Base-by-base conservation (phyloP, 2,329 filamentous ascomycete species). In the Fonsecaea pedrosoi region DNA sequence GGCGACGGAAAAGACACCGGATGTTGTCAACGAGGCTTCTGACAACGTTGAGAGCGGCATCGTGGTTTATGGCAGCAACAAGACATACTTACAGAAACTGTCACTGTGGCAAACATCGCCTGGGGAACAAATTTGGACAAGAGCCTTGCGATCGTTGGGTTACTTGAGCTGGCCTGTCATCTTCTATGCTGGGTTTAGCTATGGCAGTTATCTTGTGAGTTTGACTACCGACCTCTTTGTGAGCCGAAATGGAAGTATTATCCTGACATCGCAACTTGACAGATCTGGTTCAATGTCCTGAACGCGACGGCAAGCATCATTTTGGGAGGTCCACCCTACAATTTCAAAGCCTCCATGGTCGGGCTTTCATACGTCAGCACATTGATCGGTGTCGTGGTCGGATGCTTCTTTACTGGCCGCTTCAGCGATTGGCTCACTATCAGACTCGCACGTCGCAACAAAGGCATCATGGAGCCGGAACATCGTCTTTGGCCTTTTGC, bases 221-320 rank as follows among this genome's bases (percentile, higher is more conserved):
- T 12, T 4, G 30, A n/a, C 18, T 32, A 15, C 6, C n/a, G 10
- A 32, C 21, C n/a, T 32, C 6, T 7, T 12, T 35, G 1, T n/a
- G 5, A 21, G 13, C 18, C 8, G 18, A 37, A 45, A 34, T 3
- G 34, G n/a, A 9, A 30, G 35, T n/a, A 15, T 18, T 10, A 30
- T 42, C 18, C 61, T 62, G 32, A 62, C 50, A 30, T 42, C 21
- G 6, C 25, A 13, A 45, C 13, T 9, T 15, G 73, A 70, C 55
- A 77, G 77, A 65, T 74, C 62, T 81, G 79, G 78, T 80, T 80
- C 74, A 80, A 80, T 67, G 78, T 82, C 12, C 77, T 81, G 62
- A 81, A 82, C 66, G 79, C 73, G 4, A 81, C 80, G 1, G 72
- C 78, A 1, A 80, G 78, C 1, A 70, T 80, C 1, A 79, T 80